Conservation (phyloP, 1,139 yeast genomes). For the Blastobotrys ciferrii region DNA sequence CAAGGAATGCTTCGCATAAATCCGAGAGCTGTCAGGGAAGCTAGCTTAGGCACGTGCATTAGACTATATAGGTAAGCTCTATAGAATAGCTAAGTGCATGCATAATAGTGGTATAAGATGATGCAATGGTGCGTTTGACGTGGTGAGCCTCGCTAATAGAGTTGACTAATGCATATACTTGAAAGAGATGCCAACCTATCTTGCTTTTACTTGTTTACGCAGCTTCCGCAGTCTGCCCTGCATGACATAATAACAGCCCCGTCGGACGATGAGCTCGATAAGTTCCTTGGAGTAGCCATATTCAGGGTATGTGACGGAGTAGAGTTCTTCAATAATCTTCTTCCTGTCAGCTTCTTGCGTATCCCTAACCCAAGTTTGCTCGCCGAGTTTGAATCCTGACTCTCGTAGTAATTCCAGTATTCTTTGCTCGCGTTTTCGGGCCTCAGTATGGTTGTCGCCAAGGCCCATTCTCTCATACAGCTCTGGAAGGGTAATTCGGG, state of each 20-base stretch:
- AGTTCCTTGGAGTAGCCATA: constrained; percentile 53
- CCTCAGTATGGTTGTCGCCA: constrained; percentile 52
- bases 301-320: constrained; percentile 45
- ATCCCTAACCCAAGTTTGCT: constrained; percentile 79
- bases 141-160: background rate
- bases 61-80: too few species aligned
- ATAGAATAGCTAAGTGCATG: too few species aligned
- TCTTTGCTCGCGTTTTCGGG: constrained; percentile 57
- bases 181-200: background rate
- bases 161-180: background rate
- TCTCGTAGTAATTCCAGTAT: constrained; percentile 58
- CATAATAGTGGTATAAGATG: background rate
- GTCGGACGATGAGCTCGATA: constrained; percentile 66
- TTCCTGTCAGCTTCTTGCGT: constrained; percentile 55
- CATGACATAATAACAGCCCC: constrained; percentile 79
- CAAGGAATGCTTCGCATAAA: too few species aligned
- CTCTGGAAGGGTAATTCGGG: constrained; percentile 57
- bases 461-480: constrained; percentile 54
- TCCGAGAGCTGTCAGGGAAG: too few species aligned
- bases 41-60: background rate
- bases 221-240: constrained; percentile 70
- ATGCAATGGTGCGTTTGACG: background rate
- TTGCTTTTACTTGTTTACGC: constrained; percentile 2
- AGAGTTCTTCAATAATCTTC: constrained; percentile 49
- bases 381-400: constrained; percentile 68